Evolutionary conservation across 1,139 yeast species (phyloP).

Genomic region (Martiniozyma asiatica): DNA sequence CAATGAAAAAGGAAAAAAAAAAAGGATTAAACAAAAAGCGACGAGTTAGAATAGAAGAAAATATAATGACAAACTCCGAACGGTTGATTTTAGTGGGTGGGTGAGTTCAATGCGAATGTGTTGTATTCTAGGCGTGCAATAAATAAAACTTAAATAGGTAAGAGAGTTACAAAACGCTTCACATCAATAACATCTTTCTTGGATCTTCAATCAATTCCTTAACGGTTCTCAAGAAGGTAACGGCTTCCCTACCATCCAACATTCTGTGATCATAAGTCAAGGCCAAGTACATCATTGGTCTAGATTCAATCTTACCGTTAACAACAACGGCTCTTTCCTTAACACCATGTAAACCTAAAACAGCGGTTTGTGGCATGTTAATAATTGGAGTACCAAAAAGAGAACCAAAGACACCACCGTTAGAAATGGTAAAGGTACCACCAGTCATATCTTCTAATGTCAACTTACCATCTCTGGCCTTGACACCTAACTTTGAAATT

Average conservation of each 20-base stretch:
- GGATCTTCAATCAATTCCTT: slow-evolving; percentile 98
- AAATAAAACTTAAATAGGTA: too few relatives aligned
- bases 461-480: slow-evolving; percentile 95
- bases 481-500: slow-evolving; percentile 68
- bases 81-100: too few relatives aligned
- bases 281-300: slow-evolving; percentile 99
- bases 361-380: slow-evolving; percentile 97
- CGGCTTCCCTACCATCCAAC: slow-evolving; percentile 98
- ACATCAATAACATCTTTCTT: slow-evolving; percentile 82
- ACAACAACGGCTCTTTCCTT: slow-evolving; percentile 90
- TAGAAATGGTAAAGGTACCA: slow-evolving; percentile 97
- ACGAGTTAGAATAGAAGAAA: too few relatives aligned
- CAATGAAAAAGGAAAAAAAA: too few relatives aligned
- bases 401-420: slow-evolving; percentile 99
- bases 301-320: slow-evolving; percentile 87
- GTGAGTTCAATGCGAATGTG: too few relatives aligned
- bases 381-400: slow-evolving; percentile 97
- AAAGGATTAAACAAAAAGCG: too few relatives aligned
- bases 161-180: too few relatives aligned
- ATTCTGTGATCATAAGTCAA: slow-evolving; percentile 97
- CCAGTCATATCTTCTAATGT: slow-evolving; percentile 99
- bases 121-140: too few relatives aligned
- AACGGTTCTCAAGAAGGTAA: slow-evolving; percentile 87
- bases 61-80: too few relatives aligned
- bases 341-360: slow-evolving; percentile 92